These are phyloP conservation scores for Lepiota venenata DNA, from an alignment of 768 basidiomycete species.

Conservation along the genomic window DNA sequence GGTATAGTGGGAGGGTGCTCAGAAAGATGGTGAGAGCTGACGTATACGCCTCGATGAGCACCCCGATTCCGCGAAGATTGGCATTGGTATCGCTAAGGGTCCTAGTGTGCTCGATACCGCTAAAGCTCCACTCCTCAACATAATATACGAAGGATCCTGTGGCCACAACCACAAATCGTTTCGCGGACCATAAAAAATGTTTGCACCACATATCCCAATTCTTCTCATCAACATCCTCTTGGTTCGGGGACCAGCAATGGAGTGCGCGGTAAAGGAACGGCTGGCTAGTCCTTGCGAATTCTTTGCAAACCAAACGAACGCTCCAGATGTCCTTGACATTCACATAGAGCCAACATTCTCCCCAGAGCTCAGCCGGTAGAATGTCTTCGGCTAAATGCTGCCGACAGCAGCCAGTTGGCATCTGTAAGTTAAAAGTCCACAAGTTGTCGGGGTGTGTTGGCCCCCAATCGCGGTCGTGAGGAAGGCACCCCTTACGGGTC, in stretches of 20 bases:
- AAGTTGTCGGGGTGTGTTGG: too few species aligned
- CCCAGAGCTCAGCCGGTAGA: slow-evolving; percentile 9
- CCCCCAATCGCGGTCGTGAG: not conserved
- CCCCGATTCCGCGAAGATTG: slow-evolving; percentile 7
- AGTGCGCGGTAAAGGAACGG: slow-evolving; percentile 3
- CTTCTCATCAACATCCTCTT: slow-evolving; percentile 10
- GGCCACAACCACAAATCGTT: slow-evolving; percentile 5
- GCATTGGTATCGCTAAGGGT: slow-evolving; percentile 8
- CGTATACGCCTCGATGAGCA: slow-evolving; percentile 7
- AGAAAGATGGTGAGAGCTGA: slow-evolving; percentile 10
- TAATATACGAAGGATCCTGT: slow-evolving; percentile 6
- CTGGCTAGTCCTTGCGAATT: slow-evolving; percentile 5
- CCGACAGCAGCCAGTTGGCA: not conserved
- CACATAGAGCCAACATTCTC: slow-evolving; percentile 8
- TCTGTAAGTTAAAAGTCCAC: too few species aligned
- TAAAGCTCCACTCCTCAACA: slow-evolving; percentile 12
- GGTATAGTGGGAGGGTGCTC: slow-evolving; percentile 6
- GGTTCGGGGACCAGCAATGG: slow-evolving; percentile 10
- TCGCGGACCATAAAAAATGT: slow-evolving; percentile 11
- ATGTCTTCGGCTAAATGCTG: slow-evolving; percentile 1
- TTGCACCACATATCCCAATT: slow-evolving; percentile 12
- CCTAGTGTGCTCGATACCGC: slow-evolving; percentile 8
- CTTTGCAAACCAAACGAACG: slow-evolving; percentile 8
- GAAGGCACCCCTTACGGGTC: not conserved
- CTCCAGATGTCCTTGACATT: slow-evolving; percentile 11